Conservation (phyloP, 352 stramenopile species). For the Pythium dissotocum region DNA sequence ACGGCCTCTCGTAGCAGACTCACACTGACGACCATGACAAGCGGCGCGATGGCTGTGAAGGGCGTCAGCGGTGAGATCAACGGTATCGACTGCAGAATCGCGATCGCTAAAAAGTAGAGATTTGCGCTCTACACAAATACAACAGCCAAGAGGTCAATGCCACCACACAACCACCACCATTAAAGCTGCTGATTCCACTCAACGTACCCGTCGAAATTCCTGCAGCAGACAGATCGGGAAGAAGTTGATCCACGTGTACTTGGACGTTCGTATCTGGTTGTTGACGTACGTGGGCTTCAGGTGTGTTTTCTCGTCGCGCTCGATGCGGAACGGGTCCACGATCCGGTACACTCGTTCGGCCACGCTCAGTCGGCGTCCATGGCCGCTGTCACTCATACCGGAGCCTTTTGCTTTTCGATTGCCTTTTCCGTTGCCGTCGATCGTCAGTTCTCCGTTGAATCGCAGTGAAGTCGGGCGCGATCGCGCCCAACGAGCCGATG, state of each 20-base stretch:
- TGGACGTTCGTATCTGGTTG: constrained; percentile 89
- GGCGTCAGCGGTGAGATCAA: constrained; percentile 71
- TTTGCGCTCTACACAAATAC: constrained; percentile 78
- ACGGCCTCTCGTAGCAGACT: constrained; percentile 77
- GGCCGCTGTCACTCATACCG: constrained; percentile 8
- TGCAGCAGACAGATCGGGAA: constrained; percentile 66
- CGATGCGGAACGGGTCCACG: constrained; percentile 64
- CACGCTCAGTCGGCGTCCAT: constrained; percentile 25
- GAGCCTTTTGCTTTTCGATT: background rate
- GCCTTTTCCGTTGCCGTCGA: background rate
- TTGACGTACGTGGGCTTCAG: constrained; percentile 54
- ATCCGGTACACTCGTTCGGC: constrained; percentile 45
- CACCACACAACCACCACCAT: too few relatives aligned
- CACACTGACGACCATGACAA: constrained; percentile 83
- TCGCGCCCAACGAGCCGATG: constrained; percentile 21
- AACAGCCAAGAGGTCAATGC: too few relatives aligned
- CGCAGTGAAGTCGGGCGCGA: constrained; percentile 16
- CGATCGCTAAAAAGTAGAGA: constrained; percentile 94
- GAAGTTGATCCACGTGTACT: constrained; percentile 89
- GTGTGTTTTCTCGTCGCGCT: constrained; percentile 54
- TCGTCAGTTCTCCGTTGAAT: background rate
- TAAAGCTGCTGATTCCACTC: constrained; percentile 22
- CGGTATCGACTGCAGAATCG: constrained; percentile 90
- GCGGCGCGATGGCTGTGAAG: constrained; percentile 72
- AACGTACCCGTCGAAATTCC: constrained; percentile 81